These are phyloP conservation scores for Phytophthora syringae DNA, from an alignment of 352 stramenopile genomes.

Conservation along the genomic window DNA sequence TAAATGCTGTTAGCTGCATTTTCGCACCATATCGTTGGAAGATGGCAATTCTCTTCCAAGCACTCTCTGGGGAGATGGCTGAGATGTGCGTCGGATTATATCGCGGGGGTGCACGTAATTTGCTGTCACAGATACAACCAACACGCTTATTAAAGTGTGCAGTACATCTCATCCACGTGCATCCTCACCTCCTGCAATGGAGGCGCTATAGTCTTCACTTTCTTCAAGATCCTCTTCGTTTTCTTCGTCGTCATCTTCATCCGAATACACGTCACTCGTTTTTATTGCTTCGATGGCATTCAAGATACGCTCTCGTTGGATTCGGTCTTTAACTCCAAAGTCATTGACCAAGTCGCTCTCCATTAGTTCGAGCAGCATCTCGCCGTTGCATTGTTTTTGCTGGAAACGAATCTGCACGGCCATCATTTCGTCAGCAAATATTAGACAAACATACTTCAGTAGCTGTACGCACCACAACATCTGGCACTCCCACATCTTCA, in stretches of 20 bases:
- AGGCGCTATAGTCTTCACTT: slow-evolving; percentile 24
- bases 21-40: slow-evolving; percentile 64
- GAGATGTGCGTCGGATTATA: slow-evolving; percentile 52
- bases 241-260: slow-evolving; percentile 60
- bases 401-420: slow-evolving; percentile 62
- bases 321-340: slow-evolving; percentile 69
- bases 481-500: slow-evolving; percentile 73
- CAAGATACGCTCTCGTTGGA: slow-evolving; percentile 74
- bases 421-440: slow-evolving; percentile 3
- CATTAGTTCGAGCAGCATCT: slow-evolving; percentile 73
- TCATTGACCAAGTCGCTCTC: slow-evolving; percentile 84
- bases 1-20: not conserved
- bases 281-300: slow-evolving; percentile 83
- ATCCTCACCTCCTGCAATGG: slow-evolving; percentile 26
- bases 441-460: not conserved
- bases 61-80: slow-evolving; percentile 40
- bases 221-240: slow-evolving; percentile 34
- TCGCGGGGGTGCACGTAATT: slow-evolving; percentile 42
- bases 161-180: not conserved
- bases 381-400: slow-evolving; percentile 66
- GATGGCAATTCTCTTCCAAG: slow-evolving; percentile 42
- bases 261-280: slow-evolving; percentile 67
- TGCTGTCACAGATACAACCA: slow-evolving; percentile 13
- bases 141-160: not conserved
- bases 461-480: slow-evolving; percentile 58